phyloP scores from a whole-genome alignment of 768 basidiomycete species.

The Naganishia vishniacii region DNA sequence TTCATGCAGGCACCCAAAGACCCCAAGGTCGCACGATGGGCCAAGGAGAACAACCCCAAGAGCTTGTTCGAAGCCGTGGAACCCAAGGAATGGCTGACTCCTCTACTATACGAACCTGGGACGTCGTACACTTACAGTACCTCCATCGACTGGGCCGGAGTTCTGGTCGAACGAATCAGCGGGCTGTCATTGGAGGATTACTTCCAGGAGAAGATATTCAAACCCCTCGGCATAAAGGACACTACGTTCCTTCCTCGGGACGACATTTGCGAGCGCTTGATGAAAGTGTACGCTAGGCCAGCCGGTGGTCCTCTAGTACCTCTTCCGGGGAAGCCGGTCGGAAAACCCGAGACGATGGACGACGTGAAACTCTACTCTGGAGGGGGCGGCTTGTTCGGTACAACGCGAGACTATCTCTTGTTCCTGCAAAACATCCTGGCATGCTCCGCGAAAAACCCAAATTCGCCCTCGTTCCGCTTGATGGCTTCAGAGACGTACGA shows the following conservation, averaged over 20 bases:
- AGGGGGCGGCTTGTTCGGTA: slow-evolving; percentile 40
- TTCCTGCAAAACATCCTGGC: slow-evolving; percentile 38
- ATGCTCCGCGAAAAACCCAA: slow-evolving; percentile 8
- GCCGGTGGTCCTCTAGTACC: slow-evolving; percentile 2
- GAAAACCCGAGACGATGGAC: slow-evolving; percentile 28
- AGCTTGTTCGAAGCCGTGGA: slow-evolving; percentile 29
- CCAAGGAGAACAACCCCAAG: slow-evolving; percentile 21
- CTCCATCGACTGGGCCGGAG: slow-evolving; percentile 41
- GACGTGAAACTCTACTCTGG: slow-evolving; percentile 26
- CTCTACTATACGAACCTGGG: slow-evolving; percentile 34
- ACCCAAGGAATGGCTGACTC: slow-evolving; percentile 22
- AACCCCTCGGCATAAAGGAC: slow-evolving; percentile 38
- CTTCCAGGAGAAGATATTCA: slow-evolving; percentile 43
- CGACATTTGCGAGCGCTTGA: slow-evolving; percentile 29
- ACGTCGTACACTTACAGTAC: slow-evolving; percentile 37
- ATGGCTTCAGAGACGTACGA: slow-evolving; percentile 25
- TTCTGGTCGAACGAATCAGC: slow-evolving; percentile 38
- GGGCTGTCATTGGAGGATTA: slow-evolving; percentile 40
- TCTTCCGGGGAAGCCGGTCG: slow-evolving; percentile 28
- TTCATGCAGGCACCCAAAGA: slow-evolving; percentile 23
- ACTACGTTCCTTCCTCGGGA: slow-evolving; percentile 36
- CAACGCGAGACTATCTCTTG: slow-evolving; percentile 34
- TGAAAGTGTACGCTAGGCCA: slow-evolving; percentile 14
- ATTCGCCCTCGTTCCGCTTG: slow-evolving; percentile 31
- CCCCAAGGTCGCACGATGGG: slow-evolving; percentile 30